phyloP scores from a whole-genome alignment of 768 basidiomycete genomes.

The Exsudoporus frostii region DNA sequence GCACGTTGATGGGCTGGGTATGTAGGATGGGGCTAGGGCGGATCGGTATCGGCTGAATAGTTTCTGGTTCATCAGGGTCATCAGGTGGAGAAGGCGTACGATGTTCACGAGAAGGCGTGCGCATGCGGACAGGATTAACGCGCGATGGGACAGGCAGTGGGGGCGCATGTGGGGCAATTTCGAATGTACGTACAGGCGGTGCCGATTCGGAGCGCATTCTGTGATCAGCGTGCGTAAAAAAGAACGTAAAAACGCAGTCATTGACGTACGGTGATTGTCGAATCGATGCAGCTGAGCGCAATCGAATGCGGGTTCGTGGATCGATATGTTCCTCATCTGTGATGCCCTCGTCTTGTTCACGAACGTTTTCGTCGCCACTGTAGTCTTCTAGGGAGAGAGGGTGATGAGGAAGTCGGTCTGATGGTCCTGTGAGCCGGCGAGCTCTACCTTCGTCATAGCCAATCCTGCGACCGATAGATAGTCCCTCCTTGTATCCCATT shows the following conservation, averaged over 20 bases:
- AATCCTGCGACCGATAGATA: slow-evolving; percentile 32
- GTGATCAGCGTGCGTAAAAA: slow-evolving; percentile 12
- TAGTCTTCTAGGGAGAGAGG: slow-evolving; percentile 11
- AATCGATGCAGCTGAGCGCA: slow-evolving; percentile 15
- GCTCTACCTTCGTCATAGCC: slow-evolving; percentile 29
- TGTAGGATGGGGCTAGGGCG: slow-evolving; percentile 18
- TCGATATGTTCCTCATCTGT: slow-evolving; percentile 24
- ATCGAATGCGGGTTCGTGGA: slow-evolving; percentile 8
- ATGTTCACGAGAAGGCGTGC: slow-evolving; percentile 21
- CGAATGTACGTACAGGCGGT: slow-evolving; percentile 24
- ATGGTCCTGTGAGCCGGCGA: slow-evolving; percentile 7
- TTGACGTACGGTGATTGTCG: slow-evolving; percentile 26
- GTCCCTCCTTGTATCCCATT: slow-evolving; percentile 41
- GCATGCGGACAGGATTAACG: slow-evolving; percentile 9
- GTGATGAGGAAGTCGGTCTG: slow-evolving; percentile 10
- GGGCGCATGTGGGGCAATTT: slow-evolving; percentile 11
- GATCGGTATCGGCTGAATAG: slow-evolving; percentile 29
- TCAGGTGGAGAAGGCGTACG: slow-evolving; percentile 8
- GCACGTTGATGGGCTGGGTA: slow-evolving; percentile 3
- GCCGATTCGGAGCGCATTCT: slow-evolving; percentile 29
- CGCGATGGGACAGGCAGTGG: slow-evolving; percentile 25
- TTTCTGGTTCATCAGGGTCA: slow-evolving; percentile 20
- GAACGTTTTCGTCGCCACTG: slow-evolving; percentile 13
- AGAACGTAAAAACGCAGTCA: background rate
- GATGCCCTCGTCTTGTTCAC: slow-evolving; percentile 9